Evolutionary conservation across 2,329 filamentous ascomycete genomes (phyloP).

Genomic region (Salinomyces thailandicus): DNA sequence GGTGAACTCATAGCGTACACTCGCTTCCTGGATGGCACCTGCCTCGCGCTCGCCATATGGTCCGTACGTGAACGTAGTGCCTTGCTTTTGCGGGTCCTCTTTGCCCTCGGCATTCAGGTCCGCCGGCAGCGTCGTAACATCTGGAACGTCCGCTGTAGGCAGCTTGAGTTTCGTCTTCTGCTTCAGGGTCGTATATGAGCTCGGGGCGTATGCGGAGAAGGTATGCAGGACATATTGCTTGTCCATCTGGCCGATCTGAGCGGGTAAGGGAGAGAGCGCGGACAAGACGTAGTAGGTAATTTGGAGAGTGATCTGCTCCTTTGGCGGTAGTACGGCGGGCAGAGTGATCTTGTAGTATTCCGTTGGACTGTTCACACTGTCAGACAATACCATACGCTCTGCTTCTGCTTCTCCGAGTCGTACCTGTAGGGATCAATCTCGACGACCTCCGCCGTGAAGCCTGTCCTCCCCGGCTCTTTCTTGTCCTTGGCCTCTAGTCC

Average conservation of each 20-base stretch:
- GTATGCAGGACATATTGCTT: slow-evolving; percentile 77
- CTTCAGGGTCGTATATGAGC: slow-evolving; percentile 74
- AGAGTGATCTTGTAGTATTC: slow-evolving; percentile 79
- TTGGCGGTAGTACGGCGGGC: slow-evolving; percentile 62
- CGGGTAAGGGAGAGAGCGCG: slow-evolving; percentile 69
- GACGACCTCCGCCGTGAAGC: slow-evolving; percentile 58
- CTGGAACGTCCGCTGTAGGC: slow-evolving; percentile 63
- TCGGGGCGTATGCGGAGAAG: slow-evolving; percentile 76
- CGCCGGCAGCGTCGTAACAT: slow-evolving; percentile 57
- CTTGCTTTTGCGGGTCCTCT: slow-evolving; percentile 68
- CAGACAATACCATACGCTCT: neutral
- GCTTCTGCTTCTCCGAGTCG: no score
- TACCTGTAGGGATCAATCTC: slow-evolving; percentile 48
- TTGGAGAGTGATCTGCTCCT: slow-evolving; percentile 71
- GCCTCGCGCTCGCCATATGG: slow-evolving; percentile 77
- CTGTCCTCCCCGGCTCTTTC: slow-evolving; percentile 58
- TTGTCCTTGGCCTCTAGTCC: slow-evolving; percentile 88
- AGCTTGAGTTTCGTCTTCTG: slow-evolving; percentile 98
- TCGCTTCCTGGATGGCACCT: slow-evolving; percentile 60
- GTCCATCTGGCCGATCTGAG: slow-evolving; percentile 70
- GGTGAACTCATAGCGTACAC: slow-evolving; percentile 87
- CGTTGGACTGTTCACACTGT: slow-evolving; percentile 26
- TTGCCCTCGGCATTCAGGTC: slow-evolving; percentile 48
- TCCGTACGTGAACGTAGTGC: slow-evolving; percentile 78
- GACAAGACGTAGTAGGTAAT: slow-evolving; percentile 77